Evolutionary conservation across 495 filamentous ascomycete species (phyloP).

Genomic region (Letharia lupina): DNA sequence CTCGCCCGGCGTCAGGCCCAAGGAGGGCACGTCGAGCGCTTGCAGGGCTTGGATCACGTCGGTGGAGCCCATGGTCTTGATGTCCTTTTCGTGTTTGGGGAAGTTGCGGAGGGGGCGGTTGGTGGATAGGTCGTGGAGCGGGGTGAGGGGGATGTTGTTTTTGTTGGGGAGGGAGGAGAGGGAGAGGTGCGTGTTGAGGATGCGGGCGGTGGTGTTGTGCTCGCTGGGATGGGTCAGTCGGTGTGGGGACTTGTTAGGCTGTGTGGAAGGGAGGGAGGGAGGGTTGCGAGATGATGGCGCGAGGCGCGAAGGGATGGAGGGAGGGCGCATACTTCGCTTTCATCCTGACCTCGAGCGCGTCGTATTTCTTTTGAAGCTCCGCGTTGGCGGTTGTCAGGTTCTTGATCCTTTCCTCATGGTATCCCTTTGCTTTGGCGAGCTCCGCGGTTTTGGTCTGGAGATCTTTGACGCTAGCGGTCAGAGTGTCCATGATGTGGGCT

Average conservation of each 20-base stretch:
- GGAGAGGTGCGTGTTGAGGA: constrained; percentile 18
- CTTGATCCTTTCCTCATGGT: constrained; percentile 20
- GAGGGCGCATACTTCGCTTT: constrained; percentile 16
- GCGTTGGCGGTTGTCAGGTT: constrained; percentile 18
- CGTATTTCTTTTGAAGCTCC: constrained; percentile 10
- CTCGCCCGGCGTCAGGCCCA: constrained; percentile 17
- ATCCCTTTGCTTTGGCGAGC: constrained; percentile 13
- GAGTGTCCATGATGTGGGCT: constrained; percentile 20
- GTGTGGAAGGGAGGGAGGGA: neutral
- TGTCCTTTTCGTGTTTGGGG: constrained; percentile 22
- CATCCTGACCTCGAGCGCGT: constrained; percentile 20
- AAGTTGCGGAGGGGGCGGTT: constrained; percentile 20
- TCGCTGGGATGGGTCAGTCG: constrained; percentile 15
- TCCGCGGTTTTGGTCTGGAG: constrained; percentile 15
- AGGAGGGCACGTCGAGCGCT: constrained; percentile 14
- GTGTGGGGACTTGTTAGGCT: neutral
- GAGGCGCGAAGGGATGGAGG: neutral
- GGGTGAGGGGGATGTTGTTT: constrained; percentile 17
- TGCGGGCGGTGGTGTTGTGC: constrained; percentile 23
- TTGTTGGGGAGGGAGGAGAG: constrained; percentile 11
- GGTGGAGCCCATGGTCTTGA: constrained; percentile 15
- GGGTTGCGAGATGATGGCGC: neutral
- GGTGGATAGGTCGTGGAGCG: constrained; percentile 23
- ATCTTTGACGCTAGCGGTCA: constrained; percentile 13
- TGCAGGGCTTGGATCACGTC: constrained; percentile 21